Evolutionary conservation across 257 asterid species (phyloP), one percentile per base, ranked within the genome.

Genomic region (Schizonepeta tenuifolia): DNA sequence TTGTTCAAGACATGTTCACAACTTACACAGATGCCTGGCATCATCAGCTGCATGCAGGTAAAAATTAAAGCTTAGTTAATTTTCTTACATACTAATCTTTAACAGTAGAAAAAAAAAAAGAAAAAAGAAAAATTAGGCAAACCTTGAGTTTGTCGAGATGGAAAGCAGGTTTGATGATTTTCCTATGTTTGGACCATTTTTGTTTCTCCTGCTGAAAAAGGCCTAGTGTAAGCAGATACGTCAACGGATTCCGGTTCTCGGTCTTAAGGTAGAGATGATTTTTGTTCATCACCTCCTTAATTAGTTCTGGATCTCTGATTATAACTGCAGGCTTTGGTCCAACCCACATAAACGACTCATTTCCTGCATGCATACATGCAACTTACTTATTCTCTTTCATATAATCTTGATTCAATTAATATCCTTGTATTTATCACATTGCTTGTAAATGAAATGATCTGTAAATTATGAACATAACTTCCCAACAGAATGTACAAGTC

Each of bases 121-220:
- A 28, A 5, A 14, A 46, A 46, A 28, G 2, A 14, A 46, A 46
- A 46, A 4, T 14, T 9, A 44, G 13, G 33, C 6, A 10, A 15
- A 80, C 90, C 88, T 85, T 87, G 0, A 87, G 12, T 64, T 82
- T 87, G 26, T 85, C 86, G 0, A 60, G 38, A 18, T 85, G 87
- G 69, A 87, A 87, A 14, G 86, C 89, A 33, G 90, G 88, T 59
- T 80, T 85, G 59, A 87, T 75, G 24, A 82, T 49, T 43, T 74
- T 82, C 31, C 86, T 78, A 26, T 85, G 89, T 78, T 84, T 87
- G 4, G 88, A 81, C 91, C 91, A 88, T 82, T 86, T 80, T n/a
- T 88, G 86, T 0, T 72, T 71, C 13, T 86, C 86, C 17, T 74
- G 64, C 14, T 36, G 41, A 36, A 36, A 36, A 7, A 36, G 41